Base-by-base conservation (phyloP, 2,329 filamentous ascomycete genomes). In the Cladophialophora psammophila region DNA sequence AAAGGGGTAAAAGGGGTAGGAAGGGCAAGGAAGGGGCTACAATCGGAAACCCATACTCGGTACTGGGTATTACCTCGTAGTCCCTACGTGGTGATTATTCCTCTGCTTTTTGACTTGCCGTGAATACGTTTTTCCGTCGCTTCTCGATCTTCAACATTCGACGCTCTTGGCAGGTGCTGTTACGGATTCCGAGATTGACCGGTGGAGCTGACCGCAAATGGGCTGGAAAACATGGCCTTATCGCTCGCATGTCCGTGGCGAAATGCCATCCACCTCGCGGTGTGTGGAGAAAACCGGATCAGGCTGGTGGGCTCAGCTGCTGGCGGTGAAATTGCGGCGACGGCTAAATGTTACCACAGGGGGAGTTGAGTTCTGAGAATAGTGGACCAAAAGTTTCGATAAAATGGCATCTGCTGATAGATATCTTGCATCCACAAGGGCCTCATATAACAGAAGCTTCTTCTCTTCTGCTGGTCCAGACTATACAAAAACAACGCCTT, bases 281-380 rank as follows among this genome's bases (percentile, higher is more conserved):
- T 20, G 18, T 2, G 56, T 42, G 56, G 56, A 59, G 36, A 34
- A 60, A 60, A 60, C 48, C 40, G 57, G 58, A 31, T 60, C 42
- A 60, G 58, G 42, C 58, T 58, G 34, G 35, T 60, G 42, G 40
- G 8, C 26, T 26, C 26, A 26, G 26, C 26, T 26, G 26, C 31
- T 20, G 42, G 60, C 60, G 60, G 60, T 36, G 52, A 56, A 56
- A 56, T 36, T 48, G 35, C 60, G 50, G 60, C 52, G 35, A 18
- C 64, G 64, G 64, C 50, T 65, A 65, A 65, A 65, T 54, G 64
- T 65, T 65, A 31, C 40, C 34, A 54, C 50, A 31, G 50, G 50
- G 31, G 34, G 36, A 12, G 10, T 58, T 20, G 26, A 45, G 18
- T n/a, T 59, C n/a, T 48, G 57, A 42, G 58, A 32, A 54, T 54